phyloP scores from a whole-genome alignment of 2,329 filamentous ascomycete genomes.

The Coniella vitis region DNA sequence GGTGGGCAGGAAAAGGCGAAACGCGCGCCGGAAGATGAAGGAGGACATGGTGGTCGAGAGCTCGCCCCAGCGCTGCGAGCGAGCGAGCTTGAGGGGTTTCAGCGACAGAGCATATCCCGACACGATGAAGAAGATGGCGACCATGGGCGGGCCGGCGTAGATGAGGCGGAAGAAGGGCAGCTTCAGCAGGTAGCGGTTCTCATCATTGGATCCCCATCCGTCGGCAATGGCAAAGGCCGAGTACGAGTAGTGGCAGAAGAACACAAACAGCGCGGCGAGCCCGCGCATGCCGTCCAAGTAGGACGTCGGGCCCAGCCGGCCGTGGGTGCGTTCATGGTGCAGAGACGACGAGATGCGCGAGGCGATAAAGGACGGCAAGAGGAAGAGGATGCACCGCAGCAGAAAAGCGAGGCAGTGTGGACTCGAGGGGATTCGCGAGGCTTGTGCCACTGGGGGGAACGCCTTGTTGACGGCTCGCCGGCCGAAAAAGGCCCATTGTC shows the following conservation, averaged over 20 bases:
- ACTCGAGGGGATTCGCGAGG: conserved; percentile 23
- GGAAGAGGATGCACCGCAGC: conserved; percentile 34
- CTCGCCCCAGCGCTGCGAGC: conserved; percentile 24
- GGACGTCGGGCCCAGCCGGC: conserved; percentile 43
- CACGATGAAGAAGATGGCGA: conserved; percentile 56
- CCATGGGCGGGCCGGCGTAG: conserved; percentile 49
- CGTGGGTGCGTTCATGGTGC: conserved; percentile 29
- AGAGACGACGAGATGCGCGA: conserved; percentile 27
- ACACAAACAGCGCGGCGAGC: conserved; percentile 48
- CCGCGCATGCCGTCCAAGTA: conserved; percentile 54
- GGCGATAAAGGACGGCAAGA: conserved; percentile 48
- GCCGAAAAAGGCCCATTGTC: conserved; percentile 27
- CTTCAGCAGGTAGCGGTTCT: conserved; percentile 41
- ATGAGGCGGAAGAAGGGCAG: conserved; percentile 48
- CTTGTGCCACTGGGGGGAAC: conserved; percentile 24
- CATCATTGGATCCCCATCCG: conserved; percentile 38
- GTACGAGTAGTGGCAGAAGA: conserved; percentile 51
- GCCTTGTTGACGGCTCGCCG: conserved; percentile 12
- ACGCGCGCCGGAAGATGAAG: conserved; percentile 42
- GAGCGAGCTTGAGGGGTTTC: conserved; percentile 38
- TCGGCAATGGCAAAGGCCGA: conserved; percentile 45
- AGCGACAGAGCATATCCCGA: conserved; percentile 55
- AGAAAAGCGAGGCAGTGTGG: conserved; percentile 21
- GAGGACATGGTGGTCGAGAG: conserved; percentile 41
- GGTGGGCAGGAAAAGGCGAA: conserved; percentile 46